A percentile compares a stretch with the other conserved stretches of the same genome.
These are phyloP conservation scores for Aspergillus biplanus DNA, from an alignment of 495 filamentous ascomycete species.

Conservation along the genomic window DNA sequence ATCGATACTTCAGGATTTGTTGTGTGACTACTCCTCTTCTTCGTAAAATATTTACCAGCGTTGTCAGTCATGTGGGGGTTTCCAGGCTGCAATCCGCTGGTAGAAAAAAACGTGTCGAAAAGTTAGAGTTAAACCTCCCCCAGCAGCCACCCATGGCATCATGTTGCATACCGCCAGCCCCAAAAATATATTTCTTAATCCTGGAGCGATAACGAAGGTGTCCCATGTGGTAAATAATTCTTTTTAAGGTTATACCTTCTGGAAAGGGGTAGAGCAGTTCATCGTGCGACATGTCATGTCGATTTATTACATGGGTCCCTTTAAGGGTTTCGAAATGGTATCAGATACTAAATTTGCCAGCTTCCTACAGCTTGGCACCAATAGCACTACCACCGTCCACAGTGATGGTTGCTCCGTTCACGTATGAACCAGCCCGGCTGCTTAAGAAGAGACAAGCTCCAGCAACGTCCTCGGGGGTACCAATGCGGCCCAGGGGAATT, in stretches of 20 bases:
- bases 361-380: constrained; percentile 55
- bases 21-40: background rate
- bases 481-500: constrained; percentile 74
- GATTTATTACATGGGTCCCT: constrained; percentile 1
- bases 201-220: background rate
- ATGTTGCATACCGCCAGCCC: constrained; percentile 1
- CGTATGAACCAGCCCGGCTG: constrained; percentile 70
- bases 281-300: background rate
- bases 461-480: constrained; percentile 71
- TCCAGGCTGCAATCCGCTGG: background rate
- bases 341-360: background rate
- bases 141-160: background rate
- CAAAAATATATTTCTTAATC: too few relatives aligned
- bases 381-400: constrained; percentile 70
- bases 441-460: constrained; percentile 76
- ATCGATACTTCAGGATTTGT: background rate
- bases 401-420: constrained; percentile 77
- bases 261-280: constrained; percentile 2
- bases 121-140: background rate
- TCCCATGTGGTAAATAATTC: background rate
- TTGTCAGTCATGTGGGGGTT: background rate
- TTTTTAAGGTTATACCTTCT: constrained; percentile 16
- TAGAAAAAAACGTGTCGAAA: background rate
- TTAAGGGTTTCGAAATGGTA: background rate
- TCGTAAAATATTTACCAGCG: background rate